Evolutionary conservation across 2,329 filamentous ascomycete genomes (phyloP).

Genomic region (Ophiostoma montium): DNA sequence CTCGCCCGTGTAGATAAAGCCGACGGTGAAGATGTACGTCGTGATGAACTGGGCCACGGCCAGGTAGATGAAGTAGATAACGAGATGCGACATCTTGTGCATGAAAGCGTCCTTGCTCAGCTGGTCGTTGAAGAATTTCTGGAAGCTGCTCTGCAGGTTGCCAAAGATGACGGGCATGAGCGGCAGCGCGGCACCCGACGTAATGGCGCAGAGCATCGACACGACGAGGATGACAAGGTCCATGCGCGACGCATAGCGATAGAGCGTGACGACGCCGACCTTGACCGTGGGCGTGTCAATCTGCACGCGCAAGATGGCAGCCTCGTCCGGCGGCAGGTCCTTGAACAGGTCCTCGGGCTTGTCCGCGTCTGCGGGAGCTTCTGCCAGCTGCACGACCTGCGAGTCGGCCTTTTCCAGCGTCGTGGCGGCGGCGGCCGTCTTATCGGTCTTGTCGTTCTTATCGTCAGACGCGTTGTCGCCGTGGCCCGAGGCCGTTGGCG

Average conservation of each 20-base stretch:
- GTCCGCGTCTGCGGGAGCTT: conserved; percentile 1
- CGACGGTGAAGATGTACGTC: conserved; percentile 67
- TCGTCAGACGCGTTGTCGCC: conserved; percentile 20
- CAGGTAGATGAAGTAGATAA: conserved; percentile 77
- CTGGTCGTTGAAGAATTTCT: conserved; percentile 40
- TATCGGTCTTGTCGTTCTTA: background rate
- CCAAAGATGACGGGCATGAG: conserved; percentile 76
- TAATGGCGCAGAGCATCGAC: conserved; percentile 50
- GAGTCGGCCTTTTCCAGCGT: conserved; percentile 30
- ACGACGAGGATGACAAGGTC: conserved; percentile 51
- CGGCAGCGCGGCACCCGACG: conserved; percentile 51
- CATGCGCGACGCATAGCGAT: conserved; percentile 52
- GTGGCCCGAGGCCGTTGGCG: conserved; percentile 22
- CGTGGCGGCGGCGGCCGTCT: too few species aligned
- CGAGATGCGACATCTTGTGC: conserved; percentile 43
- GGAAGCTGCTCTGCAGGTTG: conserved; percentile 57
- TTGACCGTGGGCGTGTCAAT: conserved; percentile 49
- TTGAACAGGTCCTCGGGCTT: conserved; percentile 38
- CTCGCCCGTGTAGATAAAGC: conserved; percentile 80
- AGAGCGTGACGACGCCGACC: conserved; percentile 50
- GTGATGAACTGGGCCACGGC: conserved; percentile 67
- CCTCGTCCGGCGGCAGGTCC: conserved; percentile 52
- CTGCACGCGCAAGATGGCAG: conserved; percentile 52
- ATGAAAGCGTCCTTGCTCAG: conserved; percentile 43
- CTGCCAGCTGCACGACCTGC: conserved; percentile 21